phyloP scores from a whole-genome alignment of 495 filamentous ascomycete genomes.

The Tuber borchii region DNA sequence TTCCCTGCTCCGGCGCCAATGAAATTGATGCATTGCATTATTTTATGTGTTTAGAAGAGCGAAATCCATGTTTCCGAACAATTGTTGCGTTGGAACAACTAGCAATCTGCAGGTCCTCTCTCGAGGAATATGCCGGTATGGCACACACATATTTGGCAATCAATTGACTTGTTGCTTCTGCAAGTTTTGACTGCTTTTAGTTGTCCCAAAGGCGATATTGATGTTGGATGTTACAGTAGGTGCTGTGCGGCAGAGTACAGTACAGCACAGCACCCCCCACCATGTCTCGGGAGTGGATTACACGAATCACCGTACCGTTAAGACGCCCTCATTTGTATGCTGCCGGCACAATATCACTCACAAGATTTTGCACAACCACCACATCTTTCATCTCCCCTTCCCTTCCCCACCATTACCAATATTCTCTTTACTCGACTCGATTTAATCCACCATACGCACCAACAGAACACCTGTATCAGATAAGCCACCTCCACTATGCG shows the following conservation, averaged over 20 bases:
- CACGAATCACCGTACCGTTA: no score
- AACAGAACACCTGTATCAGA: neutral
- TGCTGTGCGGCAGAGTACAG: neutral
- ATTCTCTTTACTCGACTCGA: neutral
- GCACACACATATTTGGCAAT: neutral
- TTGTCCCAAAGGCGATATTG: neutral
- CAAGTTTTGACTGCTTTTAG: neutral
- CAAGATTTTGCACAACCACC: neutral
- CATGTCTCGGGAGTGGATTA: neutral
- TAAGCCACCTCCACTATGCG: neutral
- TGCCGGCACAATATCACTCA: neutral
- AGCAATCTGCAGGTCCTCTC: neutral
- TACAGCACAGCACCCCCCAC: no score
- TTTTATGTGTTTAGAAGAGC: neutral
- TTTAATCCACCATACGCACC: neutral
- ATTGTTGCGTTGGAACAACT: neutral
- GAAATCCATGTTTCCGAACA: neutral
- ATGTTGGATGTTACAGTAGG: neutral
- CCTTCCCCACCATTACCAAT: neutral
- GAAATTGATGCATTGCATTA: neutral
- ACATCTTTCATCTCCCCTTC: neutral
- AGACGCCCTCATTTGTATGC: neutral
- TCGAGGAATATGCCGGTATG: neutral
- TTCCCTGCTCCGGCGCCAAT: neutral
- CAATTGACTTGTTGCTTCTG: neutral